These are phyloP conservation scores for Globisporangium nodosum DNA, from an alignment of 352 stramenopile species.

Conservation along the genomic window DNA sequence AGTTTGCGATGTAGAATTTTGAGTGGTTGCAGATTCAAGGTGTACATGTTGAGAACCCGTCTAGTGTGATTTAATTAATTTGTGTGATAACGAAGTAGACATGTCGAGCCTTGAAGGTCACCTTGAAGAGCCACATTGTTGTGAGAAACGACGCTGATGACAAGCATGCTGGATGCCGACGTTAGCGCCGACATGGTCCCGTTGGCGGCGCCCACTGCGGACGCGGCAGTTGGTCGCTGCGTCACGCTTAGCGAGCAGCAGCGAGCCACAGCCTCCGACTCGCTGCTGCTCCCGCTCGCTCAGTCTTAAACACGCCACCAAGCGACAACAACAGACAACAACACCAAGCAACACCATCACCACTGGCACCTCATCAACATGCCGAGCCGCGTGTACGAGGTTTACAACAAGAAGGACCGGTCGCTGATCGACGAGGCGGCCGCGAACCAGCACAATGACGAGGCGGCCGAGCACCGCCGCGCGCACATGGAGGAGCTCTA, in stretches of 20 bases:
- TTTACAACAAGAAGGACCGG: conserved; percentile 6
- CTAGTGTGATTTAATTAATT: too few species aligned
- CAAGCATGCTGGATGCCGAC: not conserved
- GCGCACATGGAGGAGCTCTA: conserved; percentile 9
- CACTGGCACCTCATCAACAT: conserved; percentile 3
- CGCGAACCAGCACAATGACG: conserved; percentile 8
- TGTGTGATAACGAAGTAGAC: too few species aligned
- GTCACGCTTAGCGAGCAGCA: not conserved
- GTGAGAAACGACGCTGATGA: not conserved
- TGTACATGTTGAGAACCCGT: too few species aligned
- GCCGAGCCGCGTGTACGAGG: conserved; percentile 14
- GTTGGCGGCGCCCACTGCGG: not conserved
- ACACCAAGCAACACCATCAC: not conserved
- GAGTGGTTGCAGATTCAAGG: too few species aligned
- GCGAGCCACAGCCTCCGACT: too few species aligned
- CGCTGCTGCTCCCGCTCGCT: not conserved
- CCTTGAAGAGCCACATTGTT: too few species aligned
- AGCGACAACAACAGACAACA: not conserved
- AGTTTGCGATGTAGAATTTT: too few species aligned
- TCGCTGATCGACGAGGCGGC: not conserved
- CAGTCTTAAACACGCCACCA: conserved; percentile 1
- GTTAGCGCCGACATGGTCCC: not conserved
- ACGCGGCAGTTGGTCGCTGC: not conserved
- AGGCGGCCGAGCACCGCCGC: conserved; percentile 4
- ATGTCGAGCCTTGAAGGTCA: too few species aligned